Evolutionary conservation across 2,329 filamentous ascomycete species (phyloP), one percentile per base, ranked within the genome.

Genomic region (Periconia sp.): DNA sequence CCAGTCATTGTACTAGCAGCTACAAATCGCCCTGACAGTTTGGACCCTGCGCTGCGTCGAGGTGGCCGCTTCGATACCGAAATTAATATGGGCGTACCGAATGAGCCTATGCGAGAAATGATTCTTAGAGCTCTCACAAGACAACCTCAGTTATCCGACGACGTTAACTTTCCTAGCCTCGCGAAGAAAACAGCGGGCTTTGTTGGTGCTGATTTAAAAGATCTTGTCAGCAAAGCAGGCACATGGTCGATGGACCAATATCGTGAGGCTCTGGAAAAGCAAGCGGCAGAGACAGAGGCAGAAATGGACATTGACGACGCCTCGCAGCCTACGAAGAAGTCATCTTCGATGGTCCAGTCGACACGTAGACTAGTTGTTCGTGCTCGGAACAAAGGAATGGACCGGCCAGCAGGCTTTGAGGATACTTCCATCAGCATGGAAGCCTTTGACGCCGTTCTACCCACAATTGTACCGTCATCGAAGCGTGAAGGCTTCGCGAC

Each of bases 401-500:
- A 74, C 1, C 70, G 77, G 5, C 80, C 81, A 15, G 70, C 71
- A 11, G 83, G 84, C 39, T 78, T 75, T 26, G 75, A 82, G 46
- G 65, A 75, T 10, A 74, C 83, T 10, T 72, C 75, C 1, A 81
- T 89, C 31, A 80, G 79, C 2, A 84, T 87, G 74, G 70, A 76
- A 68, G 72, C 95, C 52, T 94, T 97, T 68, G 75, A 86, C 17
- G 75, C 78, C 1, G 92, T 91, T 3, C 79, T 96, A 3, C 83
- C 87, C 8, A 81, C 82, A 44, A 82, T 96, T 49, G 81, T 89
- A 65, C 84, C 91, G 18, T 92, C 89, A 1, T 88, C 88, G 5
- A 92, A 92, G 68, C 85, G 91, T 36, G 92, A 99, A 73, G 94
- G 94, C 33, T 99, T 99, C 70, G 91, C 90, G 10, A 94, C 90